These are phyloP conservation scores for Aspergillus sp. DNA, from an alignment of 2,329 filamentous ascomycete genomes.

Conservation along the genomic window DNA sequence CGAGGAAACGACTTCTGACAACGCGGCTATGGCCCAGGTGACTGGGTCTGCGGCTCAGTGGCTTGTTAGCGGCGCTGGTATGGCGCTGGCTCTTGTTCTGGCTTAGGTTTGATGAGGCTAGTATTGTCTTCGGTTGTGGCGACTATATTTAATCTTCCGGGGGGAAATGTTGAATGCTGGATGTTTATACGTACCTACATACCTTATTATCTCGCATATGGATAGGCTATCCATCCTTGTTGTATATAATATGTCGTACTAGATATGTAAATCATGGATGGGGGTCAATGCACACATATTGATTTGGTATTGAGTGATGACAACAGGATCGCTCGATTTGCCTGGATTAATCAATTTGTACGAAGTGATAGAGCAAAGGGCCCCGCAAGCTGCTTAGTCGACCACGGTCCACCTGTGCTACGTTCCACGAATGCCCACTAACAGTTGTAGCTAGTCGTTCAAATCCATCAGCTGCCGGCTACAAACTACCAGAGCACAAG, in stretches of 20 bases:
- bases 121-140: not conserved
- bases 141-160: not conserved
- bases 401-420: not conserved
- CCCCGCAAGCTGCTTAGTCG: not conserved
- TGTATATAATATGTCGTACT: not conserved
- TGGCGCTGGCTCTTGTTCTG: constrained; percentile 33
- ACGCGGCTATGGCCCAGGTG: constrained; percentile 29
- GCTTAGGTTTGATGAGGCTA: constrained; percentile 19
- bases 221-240: not conserved
- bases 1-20: constrained; percentile 12
- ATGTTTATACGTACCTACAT: not conserved
- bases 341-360: not conserved
- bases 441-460: not conserved
- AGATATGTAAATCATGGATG: not conserved
- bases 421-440: not conserved
- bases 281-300: not conserved
- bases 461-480: not conserved
- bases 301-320: not conserved
- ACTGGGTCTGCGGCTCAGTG: constrained; percentile 26
- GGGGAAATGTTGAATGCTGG: not conserved
- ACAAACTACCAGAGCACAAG: not conserved
- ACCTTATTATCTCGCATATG: not conserved
- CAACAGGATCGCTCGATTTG: not conserved
- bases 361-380: not conserved
- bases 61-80: constrained; percentile 32